Evolutionary conservation across 805 yeast species (phyloP).

Genomic region (Ogataea salicorniae): DNA sequence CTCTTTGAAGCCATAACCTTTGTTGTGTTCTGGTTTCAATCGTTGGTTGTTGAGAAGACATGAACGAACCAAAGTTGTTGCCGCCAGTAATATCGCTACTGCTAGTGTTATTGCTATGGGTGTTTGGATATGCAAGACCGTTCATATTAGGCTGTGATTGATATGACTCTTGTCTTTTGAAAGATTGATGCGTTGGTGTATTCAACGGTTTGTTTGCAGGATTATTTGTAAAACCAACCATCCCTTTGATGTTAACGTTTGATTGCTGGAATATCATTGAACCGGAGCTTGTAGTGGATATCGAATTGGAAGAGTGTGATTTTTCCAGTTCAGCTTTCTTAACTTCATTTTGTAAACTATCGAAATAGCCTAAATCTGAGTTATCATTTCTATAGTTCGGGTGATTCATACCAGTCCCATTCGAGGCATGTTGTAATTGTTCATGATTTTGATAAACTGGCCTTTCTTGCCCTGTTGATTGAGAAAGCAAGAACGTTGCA

Average conservation of each 20-base stretch:
- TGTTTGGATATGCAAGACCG: background rate
- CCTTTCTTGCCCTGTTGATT: constrained; percentile 47
- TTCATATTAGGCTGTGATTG: constrained; percentile 8
- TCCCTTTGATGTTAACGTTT: constrained; percentile 12
- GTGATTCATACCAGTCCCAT: background rate
- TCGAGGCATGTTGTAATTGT: background rate
- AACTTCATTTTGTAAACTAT: background rate
- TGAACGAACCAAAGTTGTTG: constrained; percentile 21
- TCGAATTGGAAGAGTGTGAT: constrained; percentile 23
- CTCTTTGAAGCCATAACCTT: constrained; percentile 77
- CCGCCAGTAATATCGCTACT: background rate
- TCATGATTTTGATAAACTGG: constrained; percentile 14
- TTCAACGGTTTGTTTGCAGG: background rate
- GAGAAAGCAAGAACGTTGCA: constrained; percentile 33
- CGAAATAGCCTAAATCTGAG: background rate
- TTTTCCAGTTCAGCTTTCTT: background rate
- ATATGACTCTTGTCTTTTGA: constrained; percentile 20
- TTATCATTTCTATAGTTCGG: background rate
- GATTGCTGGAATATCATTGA: constrained; percentile 25
- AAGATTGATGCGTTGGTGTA: constrained; percentile 7
- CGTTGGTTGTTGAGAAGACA: constrained; percentile 32
- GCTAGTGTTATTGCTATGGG: background rate
- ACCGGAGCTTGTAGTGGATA: constrained; percentile 4
- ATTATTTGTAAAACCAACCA: background rate
- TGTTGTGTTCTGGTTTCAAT: constrained; percentile 76